phyloP scores from a whole-genome alignment of 225 moss, liverwort and hornwort species.

The Pseudoscleropodium purum region DNA sequence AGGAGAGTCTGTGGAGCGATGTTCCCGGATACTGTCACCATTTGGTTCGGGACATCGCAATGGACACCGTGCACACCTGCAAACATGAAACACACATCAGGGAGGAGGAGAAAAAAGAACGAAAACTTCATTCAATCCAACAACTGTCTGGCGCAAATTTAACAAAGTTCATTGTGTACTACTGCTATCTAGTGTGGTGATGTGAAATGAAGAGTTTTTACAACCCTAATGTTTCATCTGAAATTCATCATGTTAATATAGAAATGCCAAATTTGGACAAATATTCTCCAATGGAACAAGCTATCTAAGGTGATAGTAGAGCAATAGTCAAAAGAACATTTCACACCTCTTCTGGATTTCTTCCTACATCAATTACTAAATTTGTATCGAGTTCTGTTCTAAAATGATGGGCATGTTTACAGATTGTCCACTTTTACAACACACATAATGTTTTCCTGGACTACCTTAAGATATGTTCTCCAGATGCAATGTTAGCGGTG shows the following conservation, averaged over 20 bases:
- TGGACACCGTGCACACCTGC: constrained; percentile 35
- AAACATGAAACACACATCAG: background rate
- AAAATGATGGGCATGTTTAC: no score
- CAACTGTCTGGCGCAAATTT: background rate
- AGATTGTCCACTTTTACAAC: background rate
- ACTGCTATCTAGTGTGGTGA: background rate
- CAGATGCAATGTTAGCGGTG: background rate
- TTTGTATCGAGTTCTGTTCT: background rate
- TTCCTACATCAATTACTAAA: background rate
- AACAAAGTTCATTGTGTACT: background rate
- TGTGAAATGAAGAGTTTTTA: background rate
- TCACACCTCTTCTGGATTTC: background rate
- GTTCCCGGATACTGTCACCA: constrained; percentile 33
- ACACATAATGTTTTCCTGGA: background rate
- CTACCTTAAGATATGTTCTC: background rate
- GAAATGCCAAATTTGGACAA: background rate
- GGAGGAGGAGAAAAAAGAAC: background rate
- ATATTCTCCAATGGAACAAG: background rate
- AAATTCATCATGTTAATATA: background rate
- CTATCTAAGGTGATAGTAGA: background rate
- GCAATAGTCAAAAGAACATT: background rate
- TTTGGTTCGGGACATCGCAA: constrained; percentile 28
- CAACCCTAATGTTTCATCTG: no score
- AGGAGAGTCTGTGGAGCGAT: constrained; percentile 25
- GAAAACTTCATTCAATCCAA: background rate